These are phyloP conservation scores for Aspergillus fijiensis DNA, from an alignment of 2,329 filamentous ascomycete genomes.

Conservation along the genomic window DNA sequence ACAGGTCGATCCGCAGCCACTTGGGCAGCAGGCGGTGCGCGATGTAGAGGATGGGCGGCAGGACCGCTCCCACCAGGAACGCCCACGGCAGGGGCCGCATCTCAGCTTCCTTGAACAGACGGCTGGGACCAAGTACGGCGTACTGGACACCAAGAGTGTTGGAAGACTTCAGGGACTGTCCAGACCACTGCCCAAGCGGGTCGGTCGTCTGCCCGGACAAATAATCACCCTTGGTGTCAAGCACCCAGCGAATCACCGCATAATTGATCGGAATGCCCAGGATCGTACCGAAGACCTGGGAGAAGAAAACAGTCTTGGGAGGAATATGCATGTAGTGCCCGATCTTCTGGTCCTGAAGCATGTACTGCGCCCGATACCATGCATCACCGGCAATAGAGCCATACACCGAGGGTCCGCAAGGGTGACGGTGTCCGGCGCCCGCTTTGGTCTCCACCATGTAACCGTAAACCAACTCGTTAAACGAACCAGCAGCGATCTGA, in stretches of 20 bases:
- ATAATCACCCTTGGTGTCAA: conserved; percentile 58
- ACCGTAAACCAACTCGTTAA: conserved; percentile 61
- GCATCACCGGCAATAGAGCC: conserved; percentile 61
- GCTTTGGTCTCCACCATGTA: conserved; percentile 55
- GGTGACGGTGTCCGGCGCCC: conserved; percentile 54
- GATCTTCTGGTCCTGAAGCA: conserved; percentile 64
- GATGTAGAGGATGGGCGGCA: conserved; percentile 44
- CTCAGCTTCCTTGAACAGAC: conserved; percentile 29
- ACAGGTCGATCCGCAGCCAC: conserved; percentile 54
- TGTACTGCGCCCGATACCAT: conserved; percentile 59
- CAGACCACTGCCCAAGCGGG: conserved; percentile 62
- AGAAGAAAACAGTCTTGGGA: conserved; percentile 60
- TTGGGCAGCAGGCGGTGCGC: conserved; percentile 56
- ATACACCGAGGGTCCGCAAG: conserved; percentile 58
- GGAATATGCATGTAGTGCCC: conserved; percentile 64
- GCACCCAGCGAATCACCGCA: conserved; percentile 60
- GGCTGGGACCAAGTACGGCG: conserved; percentile 52
- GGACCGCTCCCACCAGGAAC: conserved; percentile 33
- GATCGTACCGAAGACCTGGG: conserved; percentile 59
- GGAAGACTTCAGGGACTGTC: conserved; percentile 52
- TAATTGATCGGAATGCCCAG: conserved; percentile 63
- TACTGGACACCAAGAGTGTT: conserved; percentile 61
- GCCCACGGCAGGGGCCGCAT: conserved; percentile 33
- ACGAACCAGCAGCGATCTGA: conserved; percentile 55
- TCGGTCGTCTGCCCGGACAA: conserved; percentile 53